Percentiles rank a stretch among this genome's conserved stretches.
These are phyloP conservation scores for Aristolochia contorta DNA, from an alignment of 164 flowering plant genomes.

Conservation along the genomic window DNA sequence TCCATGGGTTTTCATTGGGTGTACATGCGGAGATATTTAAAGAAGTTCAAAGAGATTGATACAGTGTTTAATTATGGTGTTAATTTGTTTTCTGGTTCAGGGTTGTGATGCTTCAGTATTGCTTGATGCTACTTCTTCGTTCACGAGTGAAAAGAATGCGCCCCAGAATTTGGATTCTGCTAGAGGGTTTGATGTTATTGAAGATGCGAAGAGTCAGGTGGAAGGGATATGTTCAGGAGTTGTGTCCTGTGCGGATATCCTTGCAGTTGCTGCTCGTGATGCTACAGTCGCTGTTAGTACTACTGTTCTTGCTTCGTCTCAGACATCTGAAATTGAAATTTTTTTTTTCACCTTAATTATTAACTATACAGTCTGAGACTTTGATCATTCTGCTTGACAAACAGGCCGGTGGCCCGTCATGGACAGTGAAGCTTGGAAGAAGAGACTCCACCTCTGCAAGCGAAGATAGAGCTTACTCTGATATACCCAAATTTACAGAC, in stretches of 20 bases:
- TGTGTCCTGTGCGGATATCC: constrained; percentile 10
- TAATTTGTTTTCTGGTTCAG: background rate
- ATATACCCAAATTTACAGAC: constrained; percentile 21
- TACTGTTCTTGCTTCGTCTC: background rate
- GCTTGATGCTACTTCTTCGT: background rate
- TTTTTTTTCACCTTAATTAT: background rate
- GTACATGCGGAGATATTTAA: too few relatives aligned
- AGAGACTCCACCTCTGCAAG: constrained; percentile 33
- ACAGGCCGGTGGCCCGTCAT: constrained; percentile 34
- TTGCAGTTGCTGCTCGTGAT: constrained; percentile 9
- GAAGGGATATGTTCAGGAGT: constrained; percentile 6
- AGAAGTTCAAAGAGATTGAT: too few relatives aligned
- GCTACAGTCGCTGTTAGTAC: constrained; percentile 8
- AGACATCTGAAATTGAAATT: background rate
- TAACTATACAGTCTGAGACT: background rate
- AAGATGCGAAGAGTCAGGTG: constrained; percentile 4
- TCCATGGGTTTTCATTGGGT: too few relatives aligned
- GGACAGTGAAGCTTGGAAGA: constrained; percentile 43
- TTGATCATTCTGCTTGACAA: background rate
- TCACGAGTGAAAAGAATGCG: constrained; percentile 5
- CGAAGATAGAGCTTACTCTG: constrained; percentile 13
- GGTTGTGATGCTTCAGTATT: constrained; percentile 11
- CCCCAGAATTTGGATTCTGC: constrained; percentile 3
- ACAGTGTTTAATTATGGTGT: too few relatives aligned
- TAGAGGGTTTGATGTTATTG: constrained; percentile 8